These are phyloP conservation scores for Phialophora macrospora DNA, from an alignment of 2,329 filamentous ascomycete species.

Conservation along the genomic window DNA sequence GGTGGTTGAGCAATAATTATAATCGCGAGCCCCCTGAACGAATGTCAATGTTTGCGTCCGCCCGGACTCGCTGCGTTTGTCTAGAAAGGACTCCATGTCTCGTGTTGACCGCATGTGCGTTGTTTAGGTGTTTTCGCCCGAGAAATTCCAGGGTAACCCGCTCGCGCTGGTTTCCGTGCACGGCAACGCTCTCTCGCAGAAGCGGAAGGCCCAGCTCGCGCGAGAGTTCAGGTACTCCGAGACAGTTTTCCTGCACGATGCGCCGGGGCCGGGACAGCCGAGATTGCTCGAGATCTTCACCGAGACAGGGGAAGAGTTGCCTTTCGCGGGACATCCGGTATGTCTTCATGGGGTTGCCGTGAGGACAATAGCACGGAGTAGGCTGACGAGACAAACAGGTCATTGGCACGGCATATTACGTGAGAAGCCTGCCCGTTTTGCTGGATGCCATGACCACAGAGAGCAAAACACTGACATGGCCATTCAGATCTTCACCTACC, in stretches of 20 bases:
- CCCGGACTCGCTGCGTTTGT: neutral
- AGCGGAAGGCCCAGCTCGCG: conserved; percentile 63
- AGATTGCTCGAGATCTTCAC: conserved; percentile 66
- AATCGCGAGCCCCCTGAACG: too few relatives aligned
- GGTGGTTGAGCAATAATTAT: too few relatives aligned
- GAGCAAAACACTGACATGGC: neutral
- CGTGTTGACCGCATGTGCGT: neutral
- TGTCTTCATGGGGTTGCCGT: conserved; percentile 8
- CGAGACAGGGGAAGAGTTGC: conserved; percentile 55
- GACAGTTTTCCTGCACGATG: conserved; percentile 65
- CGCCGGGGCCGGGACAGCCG: conserved; percentile 44
- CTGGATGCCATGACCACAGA: neutral
- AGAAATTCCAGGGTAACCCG: conserved; percentile 62
- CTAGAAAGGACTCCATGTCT: too few relatives aligned
- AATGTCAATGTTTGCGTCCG: too few relatives aligned
- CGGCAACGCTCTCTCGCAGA: conserved; percentile 52
- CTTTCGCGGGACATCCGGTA: conserved; percentile 65
- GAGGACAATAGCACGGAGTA: neutral
- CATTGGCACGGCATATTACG: conserved; percentile 61
- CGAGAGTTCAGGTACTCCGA: conserved; percentile 69
- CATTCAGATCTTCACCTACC: conserved; percentile 26
- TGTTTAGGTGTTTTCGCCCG: conserved; percentile 53
- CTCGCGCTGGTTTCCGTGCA: conserved; percentile 64
- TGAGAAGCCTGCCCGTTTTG: conserved; percentile 37
- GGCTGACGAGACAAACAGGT: conserved; percentile 43